Percentiles rank a stretch among this genome's conserved stretches.
Conservation (phyloP, 2,329 filamentous ascomycete genomes). For the Xenosphaeropsis pyriputrescens region DNA sequence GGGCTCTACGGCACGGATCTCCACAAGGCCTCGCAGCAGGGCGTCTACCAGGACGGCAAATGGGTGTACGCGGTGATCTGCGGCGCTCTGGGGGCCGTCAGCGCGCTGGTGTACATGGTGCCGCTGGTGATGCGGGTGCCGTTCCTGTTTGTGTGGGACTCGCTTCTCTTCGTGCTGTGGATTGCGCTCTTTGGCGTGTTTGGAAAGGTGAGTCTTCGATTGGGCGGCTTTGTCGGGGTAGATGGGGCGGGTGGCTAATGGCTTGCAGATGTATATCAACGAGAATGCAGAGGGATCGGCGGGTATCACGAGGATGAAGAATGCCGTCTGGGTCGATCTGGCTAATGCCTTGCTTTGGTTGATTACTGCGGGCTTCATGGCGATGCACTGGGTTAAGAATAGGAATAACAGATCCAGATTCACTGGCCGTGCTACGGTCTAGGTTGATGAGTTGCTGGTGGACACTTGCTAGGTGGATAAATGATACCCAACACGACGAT, state of each 20-base stretch:
- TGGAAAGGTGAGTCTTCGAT: conserved; percentile 33
- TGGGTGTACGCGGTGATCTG: conserved; percentile 71
- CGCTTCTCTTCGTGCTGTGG: conserved; percentile 63
- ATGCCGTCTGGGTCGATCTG: conserved; percentile 73
- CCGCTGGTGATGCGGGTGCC: conserved; percentile 41
- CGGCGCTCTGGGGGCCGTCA: conserved; percentile 48
- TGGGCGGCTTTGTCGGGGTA: background rate
- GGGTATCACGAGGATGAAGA: conserved; percentile 64
- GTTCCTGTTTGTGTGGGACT: conserved; percentile 52
- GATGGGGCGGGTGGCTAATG: background rate
- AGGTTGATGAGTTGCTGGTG: no score
- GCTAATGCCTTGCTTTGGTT: conserved; percentile 66
- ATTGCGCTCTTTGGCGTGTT: conserved; percentile 74
- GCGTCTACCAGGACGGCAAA: conserved; percentile 43
- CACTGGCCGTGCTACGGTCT: conserved; percentile 43
- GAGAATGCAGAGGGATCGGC: conserved; percentile 48
- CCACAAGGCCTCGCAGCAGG: conserved; percentile 30
- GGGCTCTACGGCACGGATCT: conserved; percentile 67
- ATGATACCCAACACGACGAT: no score
- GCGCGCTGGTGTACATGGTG: conserved; percentile 49
- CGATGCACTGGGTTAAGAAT: conserved; percentile 42
- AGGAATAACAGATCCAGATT: conserved; percentile 36
- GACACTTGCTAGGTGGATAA: no score
- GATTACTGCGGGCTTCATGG: conserved; percentile 38
- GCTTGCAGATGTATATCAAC: conserved; percentile 49